Percentiles rank a stretch among this genome's conserved stretches.
Conservation (phyloP, 192 early-diverging fungal species). For the Linnemannia schmuckeri region DNA sequence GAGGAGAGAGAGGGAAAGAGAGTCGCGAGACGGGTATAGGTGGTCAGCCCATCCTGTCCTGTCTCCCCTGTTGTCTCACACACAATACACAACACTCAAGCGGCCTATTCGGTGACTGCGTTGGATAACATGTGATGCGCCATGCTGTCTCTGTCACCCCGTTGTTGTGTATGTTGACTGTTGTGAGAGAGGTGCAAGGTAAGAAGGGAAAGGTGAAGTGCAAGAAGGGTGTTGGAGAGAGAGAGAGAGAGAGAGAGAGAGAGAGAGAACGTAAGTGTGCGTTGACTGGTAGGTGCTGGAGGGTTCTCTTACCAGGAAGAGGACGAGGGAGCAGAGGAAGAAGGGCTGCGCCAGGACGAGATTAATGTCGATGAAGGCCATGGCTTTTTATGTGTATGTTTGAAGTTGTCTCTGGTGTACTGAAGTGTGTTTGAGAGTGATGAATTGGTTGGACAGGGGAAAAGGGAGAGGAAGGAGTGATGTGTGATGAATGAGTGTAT, state of each 20-base stretch:
- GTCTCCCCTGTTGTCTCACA: too few relatives aligned
- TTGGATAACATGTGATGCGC: not conserved
- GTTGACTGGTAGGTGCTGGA: too few relatives aligned
- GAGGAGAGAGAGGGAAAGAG: too few relatives aligned
- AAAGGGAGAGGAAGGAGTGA: not conserved
- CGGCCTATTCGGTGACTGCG: too few relatives aligned
- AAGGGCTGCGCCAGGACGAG: conserved; percentile 49
- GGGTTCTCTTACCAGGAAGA: conserved; percentile 30
- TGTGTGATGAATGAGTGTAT: not conserved
- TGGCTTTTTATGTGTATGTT: not conserved
- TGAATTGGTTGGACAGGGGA: not conserved
- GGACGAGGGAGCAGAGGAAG: conserved; percentile 45
- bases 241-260: not conserved
- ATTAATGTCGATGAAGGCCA: conserved; percentile 15
- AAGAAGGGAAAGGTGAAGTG: too few relatives aligned
- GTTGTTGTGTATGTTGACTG: too few relatives aligned
- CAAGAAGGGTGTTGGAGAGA: not conserved
- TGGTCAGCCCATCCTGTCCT: too few relatives aligned
- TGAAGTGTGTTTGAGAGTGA: not conserved
- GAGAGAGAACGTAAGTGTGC: not conserved
- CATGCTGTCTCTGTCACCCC: too few relatives aligned
- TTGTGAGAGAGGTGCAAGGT: not conserved
- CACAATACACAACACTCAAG: too few relatives aligned
- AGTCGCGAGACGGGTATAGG: too few relatives aligned
- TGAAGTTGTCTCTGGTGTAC: not conserved